Base-by-base conservation (phyloP, 2,329 filamentous ascomycete genomes). In the Nemania sp. region DNA sequence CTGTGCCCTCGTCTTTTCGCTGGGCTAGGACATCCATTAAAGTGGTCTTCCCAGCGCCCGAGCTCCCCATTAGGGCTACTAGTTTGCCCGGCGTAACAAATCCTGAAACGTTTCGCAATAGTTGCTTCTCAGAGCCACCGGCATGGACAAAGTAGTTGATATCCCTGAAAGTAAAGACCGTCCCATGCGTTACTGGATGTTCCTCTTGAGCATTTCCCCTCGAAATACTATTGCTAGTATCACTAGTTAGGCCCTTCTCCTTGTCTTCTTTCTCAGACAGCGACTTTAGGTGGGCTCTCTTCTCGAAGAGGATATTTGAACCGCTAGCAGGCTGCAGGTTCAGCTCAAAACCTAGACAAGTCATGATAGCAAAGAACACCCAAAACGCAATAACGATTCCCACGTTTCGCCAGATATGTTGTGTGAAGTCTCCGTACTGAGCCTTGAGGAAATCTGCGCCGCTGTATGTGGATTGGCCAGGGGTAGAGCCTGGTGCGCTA, bases 71-170 rank as follows among this genome's bases (percentile, higher is more conserved):
- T 0, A 94, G 84, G 8, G 92, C 93, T 10, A 92, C 94, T 57
- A 94, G 80, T 60, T 91, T 94, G 35, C 93, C 93, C 0, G 93
- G 93, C 68, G 93, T 92, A 51, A 96, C 92, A 84, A 90, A 95
- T n/a, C 93, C 93, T 73, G 94, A 90, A 0, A 95, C 90, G 68
- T 93, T 86, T 67, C 94, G 88, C 22, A 96, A 81, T 62, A 96
- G 86, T 56, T 89, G 87, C 22, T 91, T 86, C n/a, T 86, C 80
- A 58, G 92, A 88, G 2, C 85, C 84, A 74, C 93, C 92, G 68
- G 79, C 80, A 11, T 82, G 82, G 1, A 85, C 83, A 0, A 79
- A 84, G 68, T 87, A 87, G 57, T 84, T 83, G 64, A 87, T 80
- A 49, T 85, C 78, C 69, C 81, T 80, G 64, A 86, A 86, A 0